Evolutionary conservation across 2,329 filamentous ascomycete species (phyloP).

Genomic region (Triangularia verruculosa): DNA sequence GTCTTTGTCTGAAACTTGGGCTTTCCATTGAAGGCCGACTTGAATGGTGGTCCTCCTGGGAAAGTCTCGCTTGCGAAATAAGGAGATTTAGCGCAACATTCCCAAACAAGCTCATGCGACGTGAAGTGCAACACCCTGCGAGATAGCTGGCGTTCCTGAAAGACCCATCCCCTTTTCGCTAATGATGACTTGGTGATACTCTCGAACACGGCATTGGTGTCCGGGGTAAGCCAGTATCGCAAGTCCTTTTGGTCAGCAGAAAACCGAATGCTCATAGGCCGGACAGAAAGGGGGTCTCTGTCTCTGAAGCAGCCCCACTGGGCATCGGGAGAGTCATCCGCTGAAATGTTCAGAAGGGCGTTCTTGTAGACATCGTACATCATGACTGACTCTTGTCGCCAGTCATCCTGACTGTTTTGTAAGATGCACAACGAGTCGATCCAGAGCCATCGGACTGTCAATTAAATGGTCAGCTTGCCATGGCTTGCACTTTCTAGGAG

Average conservation of each 20-base stretch:
- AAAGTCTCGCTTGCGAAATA: constrained; percentile 12
- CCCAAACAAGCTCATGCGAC: neutral
- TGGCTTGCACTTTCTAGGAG: too few relatives aligned
- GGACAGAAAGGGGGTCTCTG: neutral
- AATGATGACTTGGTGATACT: neutral
- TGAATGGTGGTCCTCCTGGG: constrained; percentile 5
- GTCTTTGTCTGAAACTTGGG: constrained; percentile 10
- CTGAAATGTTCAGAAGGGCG: constrained; percentile 23
- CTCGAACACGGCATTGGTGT: neutral
- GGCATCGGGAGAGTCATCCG: constrained; percentile 7
- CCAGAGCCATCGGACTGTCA: constrained; percentile 31
- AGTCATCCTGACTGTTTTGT: constrained; percentile 28
- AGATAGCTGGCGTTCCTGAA: constrained; percentile 12
- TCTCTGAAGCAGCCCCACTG: neutral
- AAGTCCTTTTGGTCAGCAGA: neutral
- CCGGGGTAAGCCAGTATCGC: neutral
- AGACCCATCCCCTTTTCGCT: constrained; percentile 7
- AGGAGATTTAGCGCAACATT: constrained; percentile 6
- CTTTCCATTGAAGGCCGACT: constrained; percentile 4
- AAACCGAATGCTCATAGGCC: neutral
- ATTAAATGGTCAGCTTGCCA: neutral
- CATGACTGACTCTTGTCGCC: constrained; percentile 23
- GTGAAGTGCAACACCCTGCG: constrained; percentile 6
- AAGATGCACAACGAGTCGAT: constrained; percentile 35
- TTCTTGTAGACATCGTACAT: constrained; percentile 31